Conservation (phyloP, 139 green algal genomes). For the Mesotaenium endlicherianum region DNA sequence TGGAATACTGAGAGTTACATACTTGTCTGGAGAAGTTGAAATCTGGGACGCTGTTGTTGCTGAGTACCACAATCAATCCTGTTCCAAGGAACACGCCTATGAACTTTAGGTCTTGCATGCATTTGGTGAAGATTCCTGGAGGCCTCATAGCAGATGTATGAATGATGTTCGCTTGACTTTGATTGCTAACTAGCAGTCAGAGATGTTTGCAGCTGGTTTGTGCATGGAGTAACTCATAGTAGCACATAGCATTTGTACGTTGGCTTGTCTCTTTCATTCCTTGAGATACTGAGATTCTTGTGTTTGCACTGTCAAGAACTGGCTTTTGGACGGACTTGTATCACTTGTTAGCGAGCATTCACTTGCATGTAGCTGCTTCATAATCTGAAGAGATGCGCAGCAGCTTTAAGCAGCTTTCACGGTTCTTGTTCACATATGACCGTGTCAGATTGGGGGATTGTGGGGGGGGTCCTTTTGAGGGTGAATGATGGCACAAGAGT, state of each 20-base stretch:
- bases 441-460: background rate
- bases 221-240: no score
- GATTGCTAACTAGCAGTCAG: no score
- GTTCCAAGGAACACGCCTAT: background rate
- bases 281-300: no score
- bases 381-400: no score
- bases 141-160: background rate
- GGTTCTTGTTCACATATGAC: background rate
- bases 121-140: background rate
- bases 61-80: background rate
- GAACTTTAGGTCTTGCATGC: background rate
- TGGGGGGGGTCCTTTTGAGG: background rate
- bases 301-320: no score
- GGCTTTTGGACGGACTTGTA: no score
- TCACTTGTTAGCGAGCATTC: no score
- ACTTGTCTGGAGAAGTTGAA: background rate
- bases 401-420: background rate
- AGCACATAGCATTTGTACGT: no score
- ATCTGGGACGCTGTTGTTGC: background rate
- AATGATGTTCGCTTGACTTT: no score
- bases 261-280: no score
- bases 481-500: background rate
- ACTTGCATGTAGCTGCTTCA: no score
- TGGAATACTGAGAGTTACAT: background rate
- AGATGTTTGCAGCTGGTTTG: no score